Evolutionary conservation across 208 protist species (phyloP).

Genomic region (Blechomonas ayalai): DNA sequence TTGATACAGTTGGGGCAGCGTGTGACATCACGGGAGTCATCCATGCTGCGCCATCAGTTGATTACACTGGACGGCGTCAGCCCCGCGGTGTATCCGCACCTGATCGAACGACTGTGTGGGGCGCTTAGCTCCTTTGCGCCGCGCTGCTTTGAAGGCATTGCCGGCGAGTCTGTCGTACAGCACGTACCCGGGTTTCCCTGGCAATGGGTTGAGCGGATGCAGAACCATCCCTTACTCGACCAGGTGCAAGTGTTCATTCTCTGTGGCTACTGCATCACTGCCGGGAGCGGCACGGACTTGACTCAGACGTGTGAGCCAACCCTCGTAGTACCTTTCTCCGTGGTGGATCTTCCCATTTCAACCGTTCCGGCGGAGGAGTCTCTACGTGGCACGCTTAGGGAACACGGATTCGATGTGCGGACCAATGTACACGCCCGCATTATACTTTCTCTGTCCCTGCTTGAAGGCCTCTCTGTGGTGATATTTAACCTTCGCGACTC

Average conservation of each 20-base stretch:
- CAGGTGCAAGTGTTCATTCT: slow-evolving; percentile 49
- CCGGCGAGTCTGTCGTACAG: neutral
- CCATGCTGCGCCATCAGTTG: slow-evolving; percentile 40
- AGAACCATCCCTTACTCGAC: slow-evolving; percentile 56
- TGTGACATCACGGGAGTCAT: slow-evolving; percentile 34
- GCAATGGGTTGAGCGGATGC: slow-evolving; percentile 60
- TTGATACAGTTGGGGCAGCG: slow-evolving; percentile 17
- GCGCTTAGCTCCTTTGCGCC: slow-evolving; percentile 28
- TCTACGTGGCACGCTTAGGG: slow-evolving; percentile 43
- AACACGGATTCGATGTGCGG: slow-evolving; percentile 24
- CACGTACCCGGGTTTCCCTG: slow-evolving; percentile 52
- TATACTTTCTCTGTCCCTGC: slow-evolving; percentile 47
- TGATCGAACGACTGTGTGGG: slow-evolving; percentile 59
- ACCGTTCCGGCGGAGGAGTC: slow-evolving; percentile 33
- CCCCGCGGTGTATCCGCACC: slow-evolving; percentile 40
- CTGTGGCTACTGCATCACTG: slow-evolving; percentile 43
- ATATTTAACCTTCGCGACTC: slow-evolving; percentile 77
- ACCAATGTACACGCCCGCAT: slow-evolving; percentile 17
- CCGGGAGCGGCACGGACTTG: neutral
- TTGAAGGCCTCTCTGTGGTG: slow-evolving; percentile 31
- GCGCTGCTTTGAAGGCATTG: slow-evolving; percentile 19
- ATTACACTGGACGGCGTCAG: slow-evolving; percentile 60
- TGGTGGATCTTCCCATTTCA: slow-evolving; percentile 42
- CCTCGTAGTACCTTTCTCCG: slow-evolving; percentile 38
- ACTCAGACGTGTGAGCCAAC: slow-evolving; percentile 5